phyloP scores from a whole-genome alignment of 2,329 filamentous ascomycete genomes.

The Colletotrichum limetticola region DNA sequence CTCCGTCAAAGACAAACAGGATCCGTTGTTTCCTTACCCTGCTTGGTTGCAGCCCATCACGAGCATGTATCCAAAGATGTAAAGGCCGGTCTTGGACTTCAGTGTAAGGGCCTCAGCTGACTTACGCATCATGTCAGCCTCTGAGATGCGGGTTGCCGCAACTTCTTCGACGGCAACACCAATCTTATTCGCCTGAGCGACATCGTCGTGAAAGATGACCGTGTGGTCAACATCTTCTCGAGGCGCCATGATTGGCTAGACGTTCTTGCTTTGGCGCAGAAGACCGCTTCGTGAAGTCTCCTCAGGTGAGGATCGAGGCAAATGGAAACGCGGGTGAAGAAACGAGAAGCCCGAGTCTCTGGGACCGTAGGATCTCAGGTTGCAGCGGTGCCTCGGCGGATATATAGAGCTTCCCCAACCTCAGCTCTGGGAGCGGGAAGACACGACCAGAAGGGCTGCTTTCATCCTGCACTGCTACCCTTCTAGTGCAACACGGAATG shows the following conservation, averaged over 20 bases:
- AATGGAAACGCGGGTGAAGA: neutral
- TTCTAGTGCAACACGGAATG: slow-evolving; percentile 6
- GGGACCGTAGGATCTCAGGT: slow-evolving; percentile 13
- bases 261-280: neutral
- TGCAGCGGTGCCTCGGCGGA: slow-evolving; percentile 7
- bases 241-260: slow-evolving; percentile 28
- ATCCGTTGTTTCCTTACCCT: slow-evolving; percentile 37
- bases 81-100: slow-evolving; percentile 52
- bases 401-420: slow-evolving; percentile 21
- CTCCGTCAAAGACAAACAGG: too few relatives aligned
- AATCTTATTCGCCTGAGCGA: slow-evolving; percentile 44
- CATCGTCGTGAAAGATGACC: slow-evolving; percentile 40
- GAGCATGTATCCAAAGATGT: slow-evolving; percentile 53
- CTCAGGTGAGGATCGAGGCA: neutral
- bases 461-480: slow-evolving; percentile 10
- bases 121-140: slow-evolving; percentile 55
- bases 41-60: slow-evolving; percentile 59
- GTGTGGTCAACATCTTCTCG: slow-evolving; percentile 32
- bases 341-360: slow-evolving; percentile 19
- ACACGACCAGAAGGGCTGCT: neutral
- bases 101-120: slow-evolving; percentile 53
- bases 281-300: neutral
- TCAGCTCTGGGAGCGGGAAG: neutral
- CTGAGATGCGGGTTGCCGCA: slow-evolving; percentile 54
- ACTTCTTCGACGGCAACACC: slow-evolving; percentile 54